These are phyloP conservation scores for Yamadazyma friedrichii DNA, from an alignment of 1,139 yeast genomes.

Conservation along the genomic window DNA sequence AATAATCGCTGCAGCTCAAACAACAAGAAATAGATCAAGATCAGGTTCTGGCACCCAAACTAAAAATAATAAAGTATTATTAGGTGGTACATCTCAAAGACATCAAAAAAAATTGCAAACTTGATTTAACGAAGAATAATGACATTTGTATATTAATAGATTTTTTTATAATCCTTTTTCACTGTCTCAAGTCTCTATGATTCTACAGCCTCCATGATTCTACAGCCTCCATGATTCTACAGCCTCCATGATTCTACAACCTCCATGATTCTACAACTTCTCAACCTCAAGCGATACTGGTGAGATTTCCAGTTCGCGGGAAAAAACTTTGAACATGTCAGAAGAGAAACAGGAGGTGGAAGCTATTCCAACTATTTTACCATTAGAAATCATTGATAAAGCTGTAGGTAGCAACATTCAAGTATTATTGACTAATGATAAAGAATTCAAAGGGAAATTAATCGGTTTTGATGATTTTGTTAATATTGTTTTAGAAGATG, in stretches of 20 bases:
- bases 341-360: conserved; percentile 8
- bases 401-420: conserved; percentile 79
- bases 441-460: conserved; percentile 81
- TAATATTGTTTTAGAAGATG: conserved; percentile 85
- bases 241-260: not conserved
- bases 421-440: conserved; percentile 71
- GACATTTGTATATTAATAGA: conserved; percentile 6
- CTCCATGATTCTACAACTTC: no score
- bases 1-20: conserved; percentile 13
- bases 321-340: conserved; percentile 5
- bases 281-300: no score
- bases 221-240: not conserved
- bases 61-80: conserved; percentile 7
- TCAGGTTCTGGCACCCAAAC: conserved; percentile 11
- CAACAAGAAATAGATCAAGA: conserved; percentile 12
- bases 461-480: conserved; percentile 96
- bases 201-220: not conserved
- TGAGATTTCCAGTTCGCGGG: no score
- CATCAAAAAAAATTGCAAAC: conserved; percentile 8
- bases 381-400: conserved; percentile 84
- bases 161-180: not conserved
- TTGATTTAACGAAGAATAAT: not conserved
- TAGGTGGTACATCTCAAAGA: conserved; percentile 9
- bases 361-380: conserved; percentile 44
- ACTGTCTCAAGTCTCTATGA: not conserved